Evolutionary conservation across 352 stramenopile genomes (phyloP).

Genomic region (Phytophthora litchii): DNA sequence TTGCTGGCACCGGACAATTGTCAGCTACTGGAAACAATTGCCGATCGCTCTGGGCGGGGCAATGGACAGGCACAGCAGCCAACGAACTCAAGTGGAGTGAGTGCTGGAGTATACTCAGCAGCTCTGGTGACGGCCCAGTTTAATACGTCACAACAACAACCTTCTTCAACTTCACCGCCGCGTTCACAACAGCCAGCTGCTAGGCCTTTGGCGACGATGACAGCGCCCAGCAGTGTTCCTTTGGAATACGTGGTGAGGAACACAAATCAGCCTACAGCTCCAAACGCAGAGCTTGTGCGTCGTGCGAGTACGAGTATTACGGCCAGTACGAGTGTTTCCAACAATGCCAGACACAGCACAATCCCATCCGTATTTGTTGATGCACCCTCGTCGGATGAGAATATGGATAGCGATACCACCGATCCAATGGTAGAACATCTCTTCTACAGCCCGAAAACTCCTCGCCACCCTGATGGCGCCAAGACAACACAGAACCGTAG

Average conservation of each 20-base stretch:
- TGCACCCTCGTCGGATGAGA: constrained; percentile 60
- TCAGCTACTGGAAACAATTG: constrained; percentile 53
- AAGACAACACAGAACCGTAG: constrained; percentile 1
- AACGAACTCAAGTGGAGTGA: constrained; percentile 20
- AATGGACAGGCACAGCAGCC: constrained; percentile 17
- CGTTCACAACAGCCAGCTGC: constrained; percentile 5
- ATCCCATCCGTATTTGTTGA: constrained; percentile 62
- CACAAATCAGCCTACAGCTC: background rate
- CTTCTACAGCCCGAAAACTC: constrained; percentile 82
- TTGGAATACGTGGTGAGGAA: constrained; percentile 4
- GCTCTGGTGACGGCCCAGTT: constrained; percentile 60
- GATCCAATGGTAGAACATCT: constrained; percentile 75
- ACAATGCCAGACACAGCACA: constrained; percentile 6
- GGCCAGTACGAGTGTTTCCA: background rate
- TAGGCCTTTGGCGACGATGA: constrained; percentile 1
- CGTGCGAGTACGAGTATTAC: constrained; percentile 7
- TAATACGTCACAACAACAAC: constrained; percentile 25
- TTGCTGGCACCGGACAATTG: constrained; percentile 73
- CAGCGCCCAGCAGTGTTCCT: background rate
- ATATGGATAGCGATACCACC: constrained; percentile 67
- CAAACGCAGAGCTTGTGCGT: constrained; percentile 6
- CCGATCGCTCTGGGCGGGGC: constrained; percentile 27
- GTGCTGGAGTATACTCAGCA: constrained; percentile 58
- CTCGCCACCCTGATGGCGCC: constrained; percentile 14
- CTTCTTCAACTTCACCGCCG: constrained; percentile 1